phyloP scores from a whole-genome alignment of 2,329 filamentous ascomycete species.

The Cylindrodendrum hubeiense region DNA sequence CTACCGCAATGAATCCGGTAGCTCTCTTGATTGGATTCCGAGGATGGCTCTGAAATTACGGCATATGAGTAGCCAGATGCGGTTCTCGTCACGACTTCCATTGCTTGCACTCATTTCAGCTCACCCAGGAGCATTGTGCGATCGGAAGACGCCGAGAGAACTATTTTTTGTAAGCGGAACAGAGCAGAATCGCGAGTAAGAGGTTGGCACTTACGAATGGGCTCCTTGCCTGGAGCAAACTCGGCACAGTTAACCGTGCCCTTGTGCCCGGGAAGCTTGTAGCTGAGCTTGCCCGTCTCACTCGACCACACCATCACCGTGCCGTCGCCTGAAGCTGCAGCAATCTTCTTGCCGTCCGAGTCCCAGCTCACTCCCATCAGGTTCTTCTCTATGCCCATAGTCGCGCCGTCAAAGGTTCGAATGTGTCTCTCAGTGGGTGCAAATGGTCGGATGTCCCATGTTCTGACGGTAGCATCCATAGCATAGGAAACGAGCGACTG shows the following conservation, averaged over 20 bases:
- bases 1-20: neutral
- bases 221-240: conserved; percentile 86
- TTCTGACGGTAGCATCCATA: conserved; percentile 93
- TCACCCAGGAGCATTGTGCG: conserved; percentile 87
- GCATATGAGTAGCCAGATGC: neutral
- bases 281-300: conserved; percentile 88
- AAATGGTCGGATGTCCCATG: conserved; percentile 97
- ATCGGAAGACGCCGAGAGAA: conserved; percentile 92
- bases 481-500: conserved; percentile 91
- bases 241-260: conserved; percentile 95
- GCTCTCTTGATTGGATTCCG: neutral
- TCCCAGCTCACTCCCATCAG: conserved; percentile 93
- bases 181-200: neutral
- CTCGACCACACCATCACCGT: conserved; percentile 93
- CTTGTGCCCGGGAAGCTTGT: conserved; percentile 96
- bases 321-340: conserved; percentile 89
- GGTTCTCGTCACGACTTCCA: conserved; percentile 54
- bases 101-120: conserved; percentile 62
- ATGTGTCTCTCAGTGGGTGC: conserved; percentile 88
- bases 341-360: conserved; percentile 85
- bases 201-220: conserved; percentile 76
- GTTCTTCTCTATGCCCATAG: conserved; percentile 90
- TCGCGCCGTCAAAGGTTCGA: conserved; percentile 92
- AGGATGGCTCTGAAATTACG: conserved; percentile 19
- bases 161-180: conserved; percentile 63